Base-by-base conservation (phyloP, 1,139 yeast species). In the Yamadazyma buinensis region DNA sequence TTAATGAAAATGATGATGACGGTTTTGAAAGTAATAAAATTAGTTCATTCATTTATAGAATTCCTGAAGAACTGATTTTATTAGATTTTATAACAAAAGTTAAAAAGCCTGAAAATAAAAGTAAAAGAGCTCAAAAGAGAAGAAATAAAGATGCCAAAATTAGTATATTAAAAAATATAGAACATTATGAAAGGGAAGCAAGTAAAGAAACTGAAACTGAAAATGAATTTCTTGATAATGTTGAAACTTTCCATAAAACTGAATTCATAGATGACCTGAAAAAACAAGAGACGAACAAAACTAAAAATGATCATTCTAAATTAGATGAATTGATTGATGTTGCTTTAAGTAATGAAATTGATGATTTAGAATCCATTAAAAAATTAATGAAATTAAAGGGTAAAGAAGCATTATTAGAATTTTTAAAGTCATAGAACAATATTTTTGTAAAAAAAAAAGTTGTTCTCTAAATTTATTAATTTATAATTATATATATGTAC, bases 11-110 rank as follows among this genome's bases (percentile, higher is more conserved):
- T 15, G 38, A 44, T 15, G 46, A 45, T n/a, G 30, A 29, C 7
- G 33, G 30, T 28, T 24, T 23, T n/a, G 26, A 29, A 10, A 31
- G 31, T 5, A 37, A 31, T 28, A 30, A 30, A 15, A 27, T 48
- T 6, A 47, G 42, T 23, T 70, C 76, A 23, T 67, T 76, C 34
- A 67, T 84, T 1, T 83, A 80, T 54, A 63, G 84, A 38, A 49
- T 88, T 2, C 85, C 88, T 0, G 95, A 87, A 46, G 70, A 71
- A 31, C 83, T 87, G 49, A 69, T 92, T 4, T 60, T 84, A 31
- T 59, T 88, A 22, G 95, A 90, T 54, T 92, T 92, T 52, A 56
- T 85, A 24, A 77, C 77, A 31, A 67, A 61, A 27, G 59, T 61
- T 1, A 70, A 64, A 9, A 22, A 28, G 17, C 29, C 33, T 7